Percentiles rank a stretch among this genome's conserved stretches.
phyloP scores from a whole-genome alignment of 495 filamentous ascomycete species.

The Talaromyces thailandensis region DNA sequence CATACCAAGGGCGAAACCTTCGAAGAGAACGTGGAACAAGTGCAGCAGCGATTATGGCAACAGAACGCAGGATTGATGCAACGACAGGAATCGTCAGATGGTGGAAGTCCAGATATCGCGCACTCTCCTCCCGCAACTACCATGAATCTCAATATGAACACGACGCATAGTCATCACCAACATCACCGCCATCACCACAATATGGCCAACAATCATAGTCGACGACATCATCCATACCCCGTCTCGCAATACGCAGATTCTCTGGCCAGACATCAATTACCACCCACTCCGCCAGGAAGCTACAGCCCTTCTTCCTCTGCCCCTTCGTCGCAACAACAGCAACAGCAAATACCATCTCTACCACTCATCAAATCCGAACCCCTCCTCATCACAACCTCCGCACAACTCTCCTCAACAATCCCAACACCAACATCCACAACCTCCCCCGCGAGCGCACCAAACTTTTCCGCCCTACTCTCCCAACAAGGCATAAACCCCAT shows the following conservation, averaged over 20 bases:
- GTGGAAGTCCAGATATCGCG: constrained; percentile 37
- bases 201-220: background rate
- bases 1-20: constrained; percentile 43
- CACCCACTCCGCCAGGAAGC: constrained; percentile 17
- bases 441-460: background rate
- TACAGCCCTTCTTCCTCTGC: constrained; percentile 21
- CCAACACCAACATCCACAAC: constrained; percentile 1
- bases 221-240: background rate
- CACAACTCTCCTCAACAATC: constrained; percentile 9
- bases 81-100: constrained; percentile 43
- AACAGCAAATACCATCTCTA: background rate
- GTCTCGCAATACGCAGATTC: constrained; percentile 26
- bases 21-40: constrained; percentile 45
- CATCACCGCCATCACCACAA: background rate
- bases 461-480: background rate
- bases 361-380: background rate
- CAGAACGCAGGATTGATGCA: constrained; percentile 39
- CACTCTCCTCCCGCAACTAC: constrained; percentile 30
- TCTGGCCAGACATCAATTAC: constrained; percentile 17
- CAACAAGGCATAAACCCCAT: constrained; percentile 2
- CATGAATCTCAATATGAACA: background rate
- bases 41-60: constrained; percentile 47
- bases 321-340: background rate
- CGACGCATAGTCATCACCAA: background rate
- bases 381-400: constrained; percentile 4